Evolutionary conservation across 495 filamentous ascomycete species (phyloP).

Genomic region (Rhypophila decipiens): DNA sequence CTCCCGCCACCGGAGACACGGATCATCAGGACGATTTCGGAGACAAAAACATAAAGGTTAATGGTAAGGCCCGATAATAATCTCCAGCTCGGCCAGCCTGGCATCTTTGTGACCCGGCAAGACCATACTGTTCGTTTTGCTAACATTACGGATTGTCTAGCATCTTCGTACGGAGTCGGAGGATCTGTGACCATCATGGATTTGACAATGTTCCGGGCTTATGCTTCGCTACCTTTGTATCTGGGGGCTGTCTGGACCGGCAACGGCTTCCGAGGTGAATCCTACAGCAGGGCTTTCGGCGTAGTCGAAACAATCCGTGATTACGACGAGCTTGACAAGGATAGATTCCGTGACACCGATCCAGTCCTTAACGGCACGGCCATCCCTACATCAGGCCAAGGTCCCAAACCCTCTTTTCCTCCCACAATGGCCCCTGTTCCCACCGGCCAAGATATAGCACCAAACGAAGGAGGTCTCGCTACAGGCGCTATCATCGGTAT

Average conservation of each 20-base stretch:
- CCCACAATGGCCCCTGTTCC: not conserved
- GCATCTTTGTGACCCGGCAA: too few species aligned
- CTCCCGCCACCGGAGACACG: too few species aligned
- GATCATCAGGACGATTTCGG: too few species aligned
- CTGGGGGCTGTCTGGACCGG: conserved; percentile 13
- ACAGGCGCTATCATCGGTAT: conserved; percentile 36
- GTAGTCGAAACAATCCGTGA: conserved; percentile 1
- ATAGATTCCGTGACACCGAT: too few species aligned
- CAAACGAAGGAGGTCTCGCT: conserved; percentile 15
- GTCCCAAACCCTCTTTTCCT: not conserved
- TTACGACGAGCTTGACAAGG: too few species aligned
- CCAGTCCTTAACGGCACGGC: too few species aligned
- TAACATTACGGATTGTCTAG: not conserved
- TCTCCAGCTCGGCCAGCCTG: too few species aligned
- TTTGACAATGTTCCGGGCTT: not conserved
- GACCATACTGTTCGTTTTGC: not conserved
- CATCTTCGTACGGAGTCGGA: not conserved
- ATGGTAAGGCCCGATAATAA: too few species aligned
- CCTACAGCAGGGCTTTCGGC: conserved; percentile 15
- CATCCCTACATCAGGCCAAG: too few species aligned
- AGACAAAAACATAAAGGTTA: too few species aligned
- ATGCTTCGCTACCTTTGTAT: conserved; percentile 3
- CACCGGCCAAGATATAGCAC: not conserved
- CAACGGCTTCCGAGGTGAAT: not conserved
- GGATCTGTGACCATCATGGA: not conserved